Conservation (phyloP, 805 yeast species). For the Ogataea chonburiensis region DNA sequence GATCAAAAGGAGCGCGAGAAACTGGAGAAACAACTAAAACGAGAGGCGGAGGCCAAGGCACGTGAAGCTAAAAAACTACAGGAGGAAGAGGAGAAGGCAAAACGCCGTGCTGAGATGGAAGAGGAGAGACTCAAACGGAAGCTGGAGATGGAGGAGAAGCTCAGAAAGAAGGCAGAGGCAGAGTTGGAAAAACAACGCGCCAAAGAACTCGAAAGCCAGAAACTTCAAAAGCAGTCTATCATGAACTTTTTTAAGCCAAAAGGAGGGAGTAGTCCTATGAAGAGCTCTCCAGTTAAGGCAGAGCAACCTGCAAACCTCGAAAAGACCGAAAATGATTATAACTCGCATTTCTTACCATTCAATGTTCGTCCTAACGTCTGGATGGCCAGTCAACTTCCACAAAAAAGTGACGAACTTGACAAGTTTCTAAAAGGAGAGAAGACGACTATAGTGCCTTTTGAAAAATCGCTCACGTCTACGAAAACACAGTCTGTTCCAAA, state of each 20-base stretch:
- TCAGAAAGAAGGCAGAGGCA: slow-evolving; percentile 22
- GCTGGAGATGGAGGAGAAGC: slow-evolving; percentile 18
- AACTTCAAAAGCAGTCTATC: slow-evolving; percentile 30
- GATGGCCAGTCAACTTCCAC: slow-evolving; percentile 11
- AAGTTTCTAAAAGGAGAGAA: slow-evolving; percentile 18
- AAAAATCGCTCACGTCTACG: slow-evolving; percentile 6
- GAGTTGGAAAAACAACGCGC: slow-evolving; percentile 23
- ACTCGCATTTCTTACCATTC: slow-evolving; percentile 31
- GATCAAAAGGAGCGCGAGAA: slow-evolving; percentile 33
- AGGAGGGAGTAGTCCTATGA: slow-evolving; percentile 1
- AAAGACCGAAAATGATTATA: slow-evolving; percentile 18
- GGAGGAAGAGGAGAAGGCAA: slow-evolving; percentile 36
- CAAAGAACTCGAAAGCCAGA: slow-evolving; percentile 26
- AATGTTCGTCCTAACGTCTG: slow-evolving; percentile 28
- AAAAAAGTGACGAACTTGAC: slow-evolving; percentile 13
- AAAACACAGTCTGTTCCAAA: not conserved
- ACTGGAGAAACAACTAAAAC: slow-evolving; percentile 27
- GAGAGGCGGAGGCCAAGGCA: slow-evolving; percentile 29
- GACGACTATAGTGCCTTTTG: slow-evolving; percentile 12
- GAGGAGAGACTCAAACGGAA: slow-evolving; percentile 24
- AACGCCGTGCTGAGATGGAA: slow-evolving; percentile 35
- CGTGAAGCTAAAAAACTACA: slow-evolving; percentile 31
- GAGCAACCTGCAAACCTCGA: slow-evolving; percentile 2
- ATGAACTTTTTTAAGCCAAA: slow-evolving; percentile 34
- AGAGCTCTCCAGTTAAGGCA: slow-evolving; percentile 6